A percentile compares a stretch with the other conserved stretches of the same genome.
phyloP scores from a whole-genome alignment of 805 yeast genomes.

The Lipomyces chichibuensis region DNA sequence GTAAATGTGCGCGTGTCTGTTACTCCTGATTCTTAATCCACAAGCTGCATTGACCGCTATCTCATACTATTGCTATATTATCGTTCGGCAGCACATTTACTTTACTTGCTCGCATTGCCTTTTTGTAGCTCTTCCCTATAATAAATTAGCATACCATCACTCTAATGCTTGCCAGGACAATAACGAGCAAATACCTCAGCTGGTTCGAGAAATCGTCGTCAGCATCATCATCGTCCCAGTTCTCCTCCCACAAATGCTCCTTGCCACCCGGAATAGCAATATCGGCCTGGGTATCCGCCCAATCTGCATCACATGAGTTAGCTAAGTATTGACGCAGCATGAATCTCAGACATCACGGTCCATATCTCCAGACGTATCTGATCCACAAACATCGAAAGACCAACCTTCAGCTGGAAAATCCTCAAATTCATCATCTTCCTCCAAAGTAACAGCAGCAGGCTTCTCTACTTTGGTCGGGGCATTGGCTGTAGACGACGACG shows the following conservation, averaged over 20 bases:
- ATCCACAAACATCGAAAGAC: background rate
- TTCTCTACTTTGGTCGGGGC: constrained; percentile 16
- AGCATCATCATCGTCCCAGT: constrained; percentile 92
- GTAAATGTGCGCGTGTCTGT: no score
- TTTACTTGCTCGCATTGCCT: background rate
- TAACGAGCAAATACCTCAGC: constrained; percentile 52
- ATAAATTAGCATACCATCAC: background rate
- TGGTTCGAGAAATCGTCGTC: constrained; percentile 84
- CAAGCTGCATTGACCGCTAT: background rate
- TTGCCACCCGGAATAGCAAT: constrained; percentile 50
- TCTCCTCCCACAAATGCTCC: constrained; percentile 87
- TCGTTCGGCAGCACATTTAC: background rate
- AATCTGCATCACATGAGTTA: constrained; percentile 48
- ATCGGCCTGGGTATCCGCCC: constrained; percentile 65
- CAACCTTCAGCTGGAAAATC: constrained; percentile 86
- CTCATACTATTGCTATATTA: background rate
- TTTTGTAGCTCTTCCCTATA: constrained; percentile 1
- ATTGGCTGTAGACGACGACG: background rate
- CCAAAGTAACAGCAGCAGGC: constrained; percentile 61
- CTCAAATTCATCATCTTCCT: constrained; percentile 96
- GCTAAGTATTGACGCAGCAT: background rate
- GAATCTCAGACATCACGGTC: background rate
- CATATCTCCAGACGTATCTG: no score
- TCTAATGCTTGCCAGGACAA: background rate
- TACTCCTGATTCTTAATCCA: no score